A percentile compares a stretch with the other conserved stretches of the same genome.
Evolutionary conservation across 2,329 filamentous ascomycete genomes (phyloP).

Genomic region (Aureobasidium vineae): DNA sequence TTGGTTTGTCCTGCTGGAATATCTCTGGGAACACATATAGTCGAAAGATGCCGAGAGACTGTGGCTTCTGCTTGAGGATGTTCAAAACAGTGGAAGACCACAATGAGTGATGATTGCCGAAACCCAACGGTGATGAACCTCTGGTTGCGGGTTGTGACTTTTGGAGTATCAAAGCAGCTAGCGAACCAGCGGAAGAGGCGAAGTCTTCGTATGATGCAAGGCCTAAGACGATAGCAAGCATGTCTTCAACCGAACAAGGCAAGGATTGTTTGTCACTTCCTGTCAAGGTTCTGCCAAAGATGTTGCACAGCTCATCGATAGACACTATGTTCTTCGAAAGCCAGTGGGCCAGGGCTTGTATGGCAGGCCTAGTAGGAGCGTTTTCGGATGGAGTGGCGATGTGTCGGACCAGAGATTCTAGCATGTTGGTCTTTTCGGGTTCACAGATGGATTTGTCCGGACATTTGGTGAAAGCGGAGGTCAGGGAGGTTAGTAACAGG

Average conservation of each 20-base stretch:
- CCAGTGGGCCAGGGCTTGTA: conserved; percentile 66
- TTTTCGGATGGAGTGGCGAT: conserved; percentile 33
- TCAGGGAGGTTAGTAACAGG: conserved; percentile 46
- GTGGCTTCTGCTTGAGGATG: conserved; percentile 38
- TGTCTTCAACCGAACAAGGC: background rate
- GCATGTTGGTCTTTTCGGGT: conserved; percentile 14
- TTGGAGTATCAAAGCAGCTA: conserved; percentile 30
- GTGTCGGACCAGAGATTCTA: conserved; percentile 27
- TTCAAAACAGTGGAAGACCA: conserved; percentile 43
- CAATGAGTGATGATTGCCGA: conserved; percentile 27
- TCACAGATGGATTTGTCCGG: conserved; percentile 25
- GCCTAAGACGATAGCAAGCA: conserved; percentile 2
- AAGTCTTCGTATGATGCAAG: conserved; percentile 34
- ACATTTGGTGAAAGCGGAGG: conserved; percentile 39
- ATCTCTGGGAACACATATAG: conserved; percentile 50
- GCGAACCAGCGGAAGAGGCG: conserved; percentile 31
- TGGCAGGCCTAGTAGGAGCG: conserved; percentile 61
- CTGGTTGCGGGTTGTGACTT: conserved; percentile 29
- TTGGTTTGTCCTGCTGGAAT: conserved; percentile 43
- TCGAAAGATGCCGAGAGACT: conserved; percentile 43
- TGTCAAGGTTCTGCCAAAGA: background rate
- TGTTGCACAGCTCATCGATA: background rate
- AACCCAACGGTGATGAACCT: conserved; percentile 1
- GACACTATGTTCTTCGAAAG: conserved; percentile 59
- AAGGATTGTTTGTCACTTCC: background rate